Base-by-base conservation (phyloP, 2,329 filamentous ascomycete genomes). In the Xylariomycetidae sp. region DNA sequence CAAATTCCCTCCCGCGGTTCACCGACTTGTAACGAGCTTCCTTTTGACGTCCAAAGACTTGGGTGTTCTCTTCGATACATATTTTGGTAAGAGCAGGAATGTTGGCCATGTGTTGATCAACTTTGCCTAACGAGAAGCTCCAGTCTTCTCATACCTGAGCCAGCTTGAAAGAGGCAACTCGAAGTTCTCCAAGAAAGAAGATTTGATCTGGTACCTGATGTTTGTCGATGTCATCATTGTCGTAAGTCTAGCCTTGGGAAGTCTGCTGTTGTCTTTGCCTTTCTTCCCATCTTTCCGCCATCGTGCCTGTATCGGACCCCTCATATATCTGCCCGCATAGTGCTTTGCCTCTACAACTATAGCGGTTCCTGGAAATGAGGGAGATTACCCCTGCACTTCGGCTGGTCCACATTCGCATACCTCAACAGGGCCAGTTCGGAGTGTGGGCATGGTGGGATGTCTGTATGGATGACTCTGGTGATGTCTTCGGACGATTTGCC, bases 331-430 rank as follows among this genome's bases (percentile, higher is more conserved):
- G 82, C 82, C 82, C 82, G 82, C 74, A 77, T 82, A 85, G 82
- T 70, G 70, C 56, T 54, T 44, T 52, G 34, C 49, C 62, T 64
- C 73, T 64, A 74, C 82, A 77, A 70, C 81, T 85, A 81, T 82
- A 73, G 70, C 82, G 82, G 82, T 87, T 87, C 82, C 82, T 87
- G 81, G 69, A 85, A 80, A 64, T 70, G 82, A 87, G 82, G 82
- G 72, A 87, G 81, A 87, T 77, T 69, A 76, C 79, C 82, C 80
- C 74, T 77, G 69, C 74, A 73, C 70, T 71, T 58, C 50, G 59
- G 49, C 59, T 64, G 66, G 64, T 67, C 72, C 71, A 66, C 72
- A 80, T 84, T 82, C 80, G 78, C 78, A 80, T 67, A 71, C 64
- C 62, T 67, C 67, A 58, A 25, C 58, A 67, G 73, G 77, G 68